Conservation (phyloP, 2,329 filamentous ascomycete species). For the Phyllosticta citribraziliensis region DNA sequence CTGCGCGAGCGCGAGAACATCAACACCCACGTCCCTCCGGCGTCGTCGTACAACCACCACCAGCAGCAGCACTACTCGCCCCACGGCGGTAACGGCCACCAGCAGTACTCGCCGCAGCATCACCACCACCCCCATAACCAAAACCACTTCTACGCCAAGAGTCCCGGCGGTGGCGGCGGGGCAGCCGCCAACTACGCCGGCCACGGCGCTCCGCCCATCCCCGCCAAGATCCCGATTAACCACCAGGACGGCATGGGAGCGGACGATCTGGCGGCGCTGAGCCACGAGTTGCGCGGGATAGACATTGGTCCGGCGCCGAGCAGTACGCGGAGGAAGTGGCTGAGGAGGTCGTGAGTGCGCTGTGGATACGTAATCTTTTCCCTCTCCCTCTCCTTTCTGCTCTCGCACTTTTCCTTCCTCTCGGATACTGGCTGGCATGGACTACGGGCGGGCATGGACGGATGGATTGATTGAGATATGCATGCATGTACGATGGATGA, state of each 20-base stretch:
- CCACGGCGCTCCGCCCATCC: conserved; percentile 48
- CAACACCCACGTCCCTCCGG: not conserved
- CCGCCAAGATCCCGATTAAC: conserved; percentile 58
- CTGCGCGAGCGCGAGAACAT: conserved; percentile 28
- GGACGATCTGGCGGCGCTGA: conserved; percentile 48
- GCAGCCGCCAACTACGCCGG: conserved; percentile 13
- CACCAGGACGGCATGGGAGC: conserved; percentile 31
- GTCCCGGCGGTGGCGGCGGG: not conserved
- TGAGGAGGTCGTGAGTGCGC: not conserved
- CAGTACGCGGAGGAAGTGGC: conserved; percentile 2
- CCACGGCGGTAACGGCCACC: not conserved
- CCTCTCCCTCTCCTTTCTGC: no score
- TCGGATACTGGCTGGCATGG: no score
- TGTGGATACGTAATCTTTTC: not conserved
- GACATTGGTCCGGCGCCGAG: conserved; percentile 30
- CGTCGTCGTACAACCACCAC: not conserved
- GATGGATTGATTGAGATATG: no score
- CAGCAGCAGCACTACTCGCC: not conserved
- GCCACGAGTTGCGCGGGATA: conserved; percentile 56
- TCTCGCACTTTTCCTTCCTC: no score
- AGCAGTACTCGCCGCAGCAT: not conserved
- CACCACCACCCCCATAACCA: not conserved
- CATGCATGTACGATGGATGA: no score
- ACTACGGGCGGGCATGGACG: no score
- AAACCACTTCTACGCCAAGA: not conserved